Base-by-base conservation (phyloP, 768 basidiomycete genomes). In the Stropharia rugosoannulata region DNA sequence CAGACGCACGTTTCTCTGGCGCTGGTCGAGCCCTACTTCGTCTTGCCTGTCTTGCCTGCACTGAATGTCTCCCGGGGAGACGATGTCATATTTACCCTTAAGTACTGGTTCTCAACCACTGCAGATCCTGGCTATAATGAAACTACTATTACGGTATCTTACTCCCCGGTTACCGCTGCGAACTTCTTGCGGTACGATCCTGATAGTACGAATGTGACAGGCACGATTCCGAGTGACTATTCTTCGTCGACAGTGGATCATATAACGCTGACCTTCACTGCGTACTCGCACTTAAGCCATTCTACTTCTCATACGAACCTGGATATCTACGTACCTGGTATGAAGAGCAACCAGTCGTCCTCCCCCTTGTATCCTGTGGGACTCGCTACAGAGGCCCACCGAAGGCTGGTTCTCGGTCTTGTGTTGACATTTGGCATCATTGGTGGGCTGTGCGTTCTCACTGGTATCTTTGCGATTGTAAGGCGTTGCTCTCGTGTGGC, bases 21-120 rank as follows among this genome's bases (percentile, higher is more conserved):
- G 25, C 67, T 91, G 18, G 83, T 87, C 8, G 80, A 87, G 3
- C 89, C 92, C 3, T 90, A 83, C 68, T 96, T 97, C 73, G 73
- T 80, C 10, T 59, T 73, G 18, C 73, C 82, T 18, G 70, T 73
- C 32, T 70, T 93, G 42, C 82, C 88, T 15, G 75, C 84, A 18
- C 71, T 88, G 47, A 71, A 81, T 46, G 79, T 77, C 38, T 73
- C 76, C 22, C 81, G 80, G 12, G 83, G 82, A 8, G 68, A 79
- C 47, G 41, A 67, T 3, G 70, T 92, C 42, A 62, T 73, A 6
- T 86, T 90, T 62, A 68, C 77, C 60, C 73, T 95, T 37, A 62
- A 67, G 2, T 72, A 73, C 32, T 86, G 80, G 70, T 80, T 88
- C 62, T 81, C 83, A 62, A 69, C 70, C 6, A 76, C 76, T 15